These are phyloP conservation scores for Hyphopichia fennica DNA, from an alignment of 1,139 yeast species.

Conservation along the genomic window DNA sequence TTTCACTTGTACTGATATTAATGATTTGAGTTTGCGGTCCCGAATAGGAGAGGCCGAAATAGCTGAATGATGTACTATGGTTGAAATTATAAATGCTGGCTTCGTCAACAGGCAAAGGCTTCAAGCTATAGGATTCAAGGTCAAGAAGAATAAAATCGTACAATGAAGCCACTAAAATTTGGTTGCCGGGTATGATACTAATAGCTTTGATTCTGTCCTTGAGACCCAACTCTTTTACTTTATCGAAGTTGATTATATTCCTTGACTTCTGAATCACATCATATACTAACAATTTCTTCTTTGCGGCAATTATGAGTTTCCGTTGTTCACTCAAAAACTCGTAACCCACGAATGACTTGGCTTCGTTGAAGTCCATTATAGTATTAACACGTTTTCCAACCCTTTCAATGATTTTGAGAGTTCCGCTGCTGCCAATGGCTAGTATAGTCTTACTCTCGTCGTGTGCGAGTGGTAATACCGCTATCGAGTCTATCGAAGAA, in stretches of 20 bases:
- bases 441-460: conserved; percentile 26
- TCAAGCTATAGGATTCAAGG: conserved; percentile 18
- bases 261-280: conserved; percentile 30
- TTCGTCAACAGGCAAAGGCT: conserved; percentile 14
- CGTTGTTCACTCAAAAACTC: conserved; percentile 19
- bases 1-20: conserved; percentile 13
- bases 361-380: conserved; percentile 30
- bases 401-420: conserved; percentile 31
- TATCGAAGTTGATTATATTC: conserved; percentile 29
- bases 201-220: conserved; percentile 33
- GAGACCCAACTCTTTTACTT: conserved; percentile 23
- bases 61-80: conserved; percentile 25
- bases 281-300: conserved; percentile 30
- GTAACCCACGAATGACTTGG: conserved; percentile 15
- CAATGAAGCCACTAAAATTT: conserved; percentile 24
- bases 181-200: conserved; percentile 10
- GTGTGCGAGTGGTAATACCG: conserved; percentile 15
- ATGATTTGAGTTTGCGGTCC: conserved; percentile 25
- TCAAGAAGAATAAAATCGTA: conserved; percentile 32
- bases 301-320: conserved; percentile 28
- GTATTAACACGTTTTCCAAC: conserved; percentile 37
- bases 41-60: conserved; percentile 25
- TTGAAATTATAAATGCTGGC: conserved; percentile 15
- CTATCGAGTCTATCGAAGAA: conserved; percentile 20
- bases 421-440: conserved; percentile 24